These are phyloP conservation scores for Pascua guehoae DNA, from an alignment of 1,284 basidiomycete species.

Conservation along the genomic window DNA sequence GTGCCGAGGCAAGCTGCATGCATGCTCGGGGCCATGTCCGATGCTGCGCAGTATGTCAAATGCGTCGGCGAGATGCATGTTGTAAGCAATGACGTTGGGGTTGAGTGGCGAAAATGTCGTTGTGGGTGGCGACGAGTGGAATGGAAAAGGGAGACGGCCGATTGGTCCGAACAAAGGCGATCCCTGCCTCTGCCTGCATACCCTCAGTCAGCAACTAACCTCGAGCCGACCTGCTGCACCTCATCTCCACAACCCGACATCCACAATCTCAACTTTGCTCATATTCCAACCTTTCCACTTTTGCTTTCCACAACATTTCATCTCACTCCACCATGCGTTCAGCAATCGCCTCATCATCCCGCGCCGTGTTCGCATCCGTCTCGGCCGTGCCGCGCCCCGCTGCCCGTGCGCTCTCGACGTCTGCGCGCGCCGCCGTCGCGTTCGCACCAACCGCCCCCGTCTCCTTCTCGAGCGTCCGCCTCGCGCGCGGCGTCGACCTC, in stretches of 20 bases:
- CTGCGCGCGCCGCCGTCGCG: neutral
- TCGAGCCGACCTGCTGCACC: neutral
- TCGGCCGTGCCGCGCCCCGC: slow-evolving; percentile 1
- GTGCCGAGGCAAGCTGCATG: too few species aligned
- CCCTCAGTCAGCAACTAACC: neutral
- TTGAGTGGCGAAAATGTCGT: too few species aligned
- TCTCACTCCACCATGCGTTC: slow-evolving; percentile 20
- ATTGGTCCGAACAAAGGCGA: slow-evolving; percentile 12
- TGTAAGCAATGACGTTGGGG: too few species aligned
- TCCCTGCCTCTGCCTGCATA: too few species aligned
- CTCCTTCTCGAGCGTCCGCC: neutral
- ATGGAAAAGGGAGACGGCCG: slow-evolving; percentile 1
- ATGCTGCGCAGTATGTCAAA: too few species aligned
- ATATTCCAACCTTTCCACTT: neutral
- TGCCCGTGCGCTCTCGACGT: slow-evolving; percentile 17
- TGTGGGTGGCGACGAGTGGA: neutral
- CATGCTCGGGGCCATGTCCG: too few species aligned
- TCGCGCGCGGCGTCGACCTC: slow-evolving; percentile 7
- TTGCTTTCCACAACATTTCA: neutral
- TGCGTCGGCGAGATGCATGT: too few species aligned
- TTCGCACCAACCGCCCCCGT: neutral
- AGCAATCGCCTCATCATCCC: slow-evolving; percentile 33
- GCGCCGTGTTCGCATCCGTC: slow-evolving; percentile 7
- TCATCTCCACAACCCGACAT: neutral
- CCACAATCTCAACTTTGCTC: neutral